Percentiles rank a stretch among this genome's conserved stretches.
These are phyloP conservation scores for Solanum peruvianum DNA, from an alignment of 257 asterid genomes.

Conservation along the genomic window DNA sequence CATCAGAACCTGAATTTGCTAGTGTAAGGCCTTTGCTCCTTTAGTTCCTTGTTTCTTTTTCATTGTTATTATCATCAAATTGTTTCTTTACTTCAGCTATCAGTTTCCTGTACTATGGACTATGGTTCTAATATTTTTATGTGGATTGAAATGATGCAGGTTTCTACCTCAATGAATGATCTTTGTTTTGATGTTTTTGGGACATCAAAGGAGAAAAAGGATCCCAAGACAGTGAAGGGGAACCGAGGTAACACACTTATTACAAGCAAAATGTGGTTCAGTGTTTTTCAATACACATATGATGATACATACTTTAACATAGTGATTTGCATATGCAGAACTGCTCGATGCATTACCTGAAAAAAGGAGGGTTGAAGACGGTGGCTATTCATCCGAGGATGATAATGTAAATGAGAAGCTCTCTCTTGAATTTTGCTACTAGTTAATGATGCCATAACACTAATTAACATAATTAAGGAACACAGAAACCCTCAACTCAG, in stretches of 20 bases:
- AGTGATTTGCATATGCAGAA: constrained; percentile 22
- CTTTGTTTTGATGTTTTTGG: constrained; percentile 82
- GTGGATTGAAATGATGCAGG: constrained; percentile 31
- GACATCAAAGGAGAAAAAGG: constrained; percentile 62
- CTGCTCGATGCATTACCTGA: constrained; percentile 84
- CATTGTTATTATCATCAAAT: neutral
- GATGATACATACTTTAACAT: neutral
- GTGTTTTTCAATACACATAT: neutral
- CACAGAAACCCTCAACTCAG: neutral
- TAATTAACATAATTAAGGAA: neutral
- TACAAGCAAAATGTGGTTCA: neutral
- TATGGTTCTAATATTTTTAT: neutral
- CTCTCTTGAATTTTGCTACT: neutral
- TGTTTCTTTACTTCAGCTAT: neutral
- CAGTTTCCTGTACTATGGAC: neutral
- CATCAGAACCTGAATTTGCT: constrained; percentile 80
- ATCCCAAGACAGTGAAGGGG: constrained; percentile 63
- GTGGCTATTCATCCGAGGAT: constrained; percentile 61
- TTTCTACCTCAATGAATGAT: constrained; percentile 70
- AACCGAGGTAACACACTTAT: constrained; percentile 53
- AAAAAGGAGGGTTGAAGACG: constrained; percentile 67
- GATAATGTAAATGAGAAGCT: constrained; percentile 34
- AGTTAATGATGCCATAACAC: neutral
- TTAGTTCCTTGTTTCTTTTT: neutral
- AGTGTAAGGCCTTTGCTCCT: constrained; percentile 29